Conservation (phyloP, 495 filamentous ascomycete genomes). For the Aspergillus mulundensis region DNA sequence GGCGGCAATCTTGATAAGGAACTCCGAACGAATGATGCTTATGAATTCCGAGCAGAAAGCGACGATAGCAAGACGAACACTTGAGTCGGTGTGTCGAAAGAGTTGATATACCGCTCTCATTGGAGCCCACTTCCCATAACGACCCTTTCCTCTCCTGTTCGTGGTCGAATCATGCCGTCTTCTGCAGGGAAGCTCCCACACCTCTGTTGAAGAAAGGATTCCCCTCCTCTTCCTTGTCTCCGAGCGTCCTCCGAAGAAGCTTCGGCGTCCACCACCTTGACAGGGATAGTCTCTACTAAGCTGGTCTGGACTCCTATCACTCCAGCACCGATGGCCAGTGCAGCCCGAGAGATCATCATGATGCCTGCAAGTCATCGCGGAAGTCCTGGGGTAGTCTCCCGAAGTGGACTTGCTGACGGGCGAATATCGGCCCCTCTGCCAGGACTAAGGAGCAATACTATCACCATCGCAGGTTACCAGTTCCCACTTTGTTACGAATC, state of each 20-base stretch:
- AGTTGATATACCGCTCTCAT: conserved; percentile 8
- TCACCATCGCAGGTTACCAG: background rate
- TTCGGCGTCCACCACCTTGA: background rate
- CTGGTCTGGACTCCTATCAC: background rate
- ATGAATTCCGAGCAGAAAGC: background rate
- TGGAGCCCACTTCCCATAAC: conserved; percentile 11
- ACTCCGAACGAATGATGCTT: background rate
- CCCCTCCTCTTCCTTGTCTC: conserved; percentile 1
- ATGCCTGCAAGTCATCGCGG: conserved; percentile 13
- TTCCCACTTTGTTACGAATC: background rate
- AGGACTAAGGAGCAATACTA: background rate
- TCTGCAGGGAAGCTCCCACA: conserved; percentile 3
- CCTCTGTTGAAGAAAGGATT: background rate
- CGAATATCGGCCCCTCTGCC: background rate
- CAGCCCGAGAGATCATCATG: background rate
- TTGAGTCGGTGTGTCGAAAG: conserved; percentile 1
- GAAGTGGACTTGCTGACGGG: conserved; percentile 1
- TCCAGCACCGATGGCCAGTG: background rate
- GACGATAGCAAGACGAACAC: background rate
- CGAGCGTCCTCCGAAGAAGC: background rate
- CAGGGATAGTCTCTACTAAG: background rate
- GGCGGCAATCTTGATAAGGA: too few relatives aligned
- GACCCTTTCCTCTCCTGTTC: conserved; percentile 9
- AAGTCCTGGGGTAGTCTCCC: conserved; percentile 7
- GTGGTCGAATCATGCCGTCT: conserved; percentile 10